Evolutionary conservation across 768 basidiomycete genomes (phyloP), one percentile per base, ranked within the genome.

Genomic region (Psilocybe sp.): DNA sequence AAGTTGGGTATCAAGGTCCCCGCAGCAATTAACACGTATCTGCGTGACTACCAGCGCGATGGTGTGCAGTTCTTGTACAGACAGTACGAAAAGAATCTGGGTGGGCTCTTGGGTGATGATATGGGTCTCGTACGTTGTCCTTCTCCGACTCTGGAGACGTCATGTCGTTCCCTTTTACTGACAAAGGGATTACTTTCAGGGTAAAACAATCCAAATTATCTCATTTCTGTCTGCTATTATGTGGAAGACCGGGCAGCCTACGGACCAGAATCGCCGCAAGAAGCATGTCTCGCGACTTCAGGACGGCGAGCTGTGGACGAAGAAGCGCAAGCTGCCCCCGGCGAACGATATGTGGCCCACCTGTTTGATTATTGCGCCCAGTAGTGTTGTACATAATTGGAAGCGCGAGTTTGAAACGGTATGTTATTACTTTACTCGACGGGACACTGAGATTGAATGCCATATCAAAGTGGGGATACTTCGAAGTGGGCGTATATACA

Each of bases 131-230:
- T 85, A 59, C 58, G 69, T 62, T 15, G 23, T 36, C 37, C 5
- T 8, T 36, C 13, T 14, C 40, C 50, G 20, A 28, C 44, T 47
- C 18, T 48, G 10, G 34, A 28, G 1, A 23, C 6, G 43, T 34
- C 23, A 8, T 42, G 36, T 40, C 32, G 7, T 6, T 14, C 6
- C n/a, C n/a, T 12, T 41, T 33, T 44, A 8, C 35, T 40, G 16
- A 40, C 35, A 18, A 41, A 47, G 36, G 53, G 52, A 41, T 47
- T 37, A 20, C 14, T 16, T 7, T 44, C 49, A 72, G 76, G 96
- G 87, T 2, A 98, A 98, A 78, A 98, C 96, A 0, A 93, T 98
- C 16, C 96, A 98, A 65, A 86, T 93, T 19, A 89, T 94, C 40
- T 79, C 87, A 0, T 89, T 93, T 60, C 76, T 98, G 2, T 87